Evolutionary conservation across 2,329 filamentous ascomycete genomes (phyloP).

Genomic region (Cryphonectria japonica): DNA sequence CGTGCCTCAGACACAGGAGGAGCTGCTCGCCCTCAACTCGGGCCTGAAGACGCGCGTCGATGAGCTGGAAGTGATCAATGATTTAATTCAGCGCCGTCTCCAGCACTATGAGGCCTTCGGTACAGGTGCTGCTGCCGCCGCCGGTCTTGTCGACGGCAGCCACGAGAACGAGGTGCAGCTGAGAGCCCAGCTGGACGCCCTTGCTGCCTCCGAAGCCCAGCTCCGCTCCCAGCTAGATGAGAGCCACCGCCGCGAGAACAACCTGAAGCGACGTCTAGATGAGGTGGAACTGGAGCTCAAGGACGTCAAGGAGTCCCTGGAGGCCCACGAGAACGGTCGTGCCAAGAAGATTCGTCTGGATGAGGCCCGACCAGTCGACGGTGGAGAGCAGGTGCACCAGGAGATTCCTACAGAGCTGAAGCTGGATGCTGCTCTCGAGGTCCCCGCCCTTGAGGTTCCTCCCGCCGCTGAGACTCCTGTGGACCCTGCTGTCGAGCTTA

Average conservation of each 20-base stretch:
- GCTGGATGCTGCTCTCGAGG: not conserved
- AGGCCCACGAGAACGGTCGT: conserved; percentile 35
- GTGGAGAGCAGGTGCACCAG: conserved; percentile 14
- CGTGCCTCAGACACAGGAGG: conserved; percentile 76
- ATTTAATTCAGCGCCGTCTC: conserved; percentile 75
- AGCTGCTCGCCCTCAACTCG: conserved; percentile 78
- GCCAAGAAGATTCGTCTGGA: conserved; percentile 40
- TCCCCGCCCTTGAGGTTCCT: not conserved
- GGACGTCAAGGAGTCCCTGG: conserved; percentile 38
- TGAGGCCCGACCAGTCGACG: conserved; percentile 29
- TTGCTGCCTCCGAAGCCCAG: conserved; percentile 45
- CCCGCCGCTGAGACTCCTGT: conserved; percentile 3
- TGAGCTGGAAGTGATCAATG: conserved; percentile 94
- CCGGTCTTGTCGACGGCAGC: conserved; percentile 38
- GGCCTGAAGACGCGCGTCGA: conserved; percentile 93
- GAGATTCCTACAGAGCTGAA: conserved; percentile 1
- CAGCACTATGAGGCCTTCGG: conserved; percentile 70
- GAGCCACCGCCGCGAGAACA: conserved; percentile 76
- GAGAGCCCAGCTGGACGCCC: conserved; percentile 57
- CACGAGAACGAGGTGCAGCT: conserved; percentile 65
- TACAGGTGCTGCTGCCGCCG: conserved; percentile 50
- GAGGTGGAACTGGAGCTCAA: conserved; percentile 70
- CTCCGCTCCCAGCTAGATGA: conserved; percentile 72
- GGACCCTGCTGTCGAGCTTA: conserved; percentile 3
- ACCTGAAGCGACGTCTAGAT: conserved; percentile 79